phyloP scores from a whole-genome alignment of 768 basidiomycete genomes.

The Chalciporus sphaerocephalus region DNA sequence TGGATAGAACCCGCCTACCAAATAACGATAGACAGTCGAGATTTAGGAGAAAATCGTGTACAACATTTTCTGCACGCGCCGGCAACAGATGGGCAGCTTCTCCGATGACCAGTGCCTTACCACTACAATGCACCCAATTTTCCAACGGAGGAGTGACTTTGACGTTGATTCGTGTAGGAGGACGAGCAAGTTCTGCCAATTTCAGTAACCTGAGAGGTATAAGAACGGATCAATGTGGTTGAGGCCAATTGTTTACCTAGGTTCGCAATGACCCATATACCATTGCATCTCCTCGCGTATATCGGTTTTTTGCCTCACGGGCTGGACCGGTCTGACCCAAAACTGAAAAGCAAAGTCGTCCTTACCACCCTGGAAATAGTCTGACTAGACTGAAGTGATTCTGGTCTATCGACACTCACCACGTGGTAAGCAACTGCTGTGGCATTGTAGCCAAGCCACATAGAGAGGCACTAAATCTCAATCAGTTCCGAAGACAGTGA shows the following conservation, averaged over 20 bases:
- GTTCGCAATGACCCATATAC: constrained; percentile 32
- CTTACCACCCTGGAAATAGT: constrained; percentile 34
- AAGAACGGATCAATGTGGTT: not conserved
- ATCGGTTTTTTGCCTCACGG: constrained; percentile 26
- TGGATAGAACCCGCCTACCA: constrained; percentile 52
- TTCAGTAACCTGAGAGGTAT: constrained; percentile 31
- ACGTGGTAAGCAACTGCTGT: constrained; percentile 22
- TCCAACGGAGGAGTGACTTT: constrained; percentile 40
- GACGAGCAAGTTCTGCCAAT: constrained; percentile 34
- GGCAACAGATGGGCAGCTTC: constrained; percentile 58
- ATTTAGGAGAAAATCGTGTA: not conserved
- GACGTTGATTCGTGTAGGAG: constrained; percentile 36
- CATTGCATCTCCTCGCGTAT: constrained; percentile 31
- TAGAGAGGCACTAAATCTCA: constrained; percentile 6
- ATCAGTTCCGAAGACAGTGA: not conserved
- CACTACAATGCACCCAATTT: constrained; percentile 46
- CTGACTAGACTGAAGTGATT: constrained; percentile 1
- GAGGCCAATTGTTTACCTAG: constrained; percentile 31
- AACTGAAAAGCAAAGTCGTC: constrained; percentile 32
- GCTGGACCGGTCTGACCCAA: constrained; percentile 26
- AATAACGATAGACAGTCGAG: not conserved
- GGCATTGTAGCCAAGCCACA: constrained; percentile 23
- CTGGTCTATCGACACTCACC: constrained; percentile 9
- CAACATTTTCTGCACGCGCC: constrained; percentile 31
- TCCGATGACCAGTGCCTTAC: constrained; percentile 50